phyloP scores from a whole-genome alignment of 1,284 basidiomycete species.

The Apiotrichum sp. region DNA sequence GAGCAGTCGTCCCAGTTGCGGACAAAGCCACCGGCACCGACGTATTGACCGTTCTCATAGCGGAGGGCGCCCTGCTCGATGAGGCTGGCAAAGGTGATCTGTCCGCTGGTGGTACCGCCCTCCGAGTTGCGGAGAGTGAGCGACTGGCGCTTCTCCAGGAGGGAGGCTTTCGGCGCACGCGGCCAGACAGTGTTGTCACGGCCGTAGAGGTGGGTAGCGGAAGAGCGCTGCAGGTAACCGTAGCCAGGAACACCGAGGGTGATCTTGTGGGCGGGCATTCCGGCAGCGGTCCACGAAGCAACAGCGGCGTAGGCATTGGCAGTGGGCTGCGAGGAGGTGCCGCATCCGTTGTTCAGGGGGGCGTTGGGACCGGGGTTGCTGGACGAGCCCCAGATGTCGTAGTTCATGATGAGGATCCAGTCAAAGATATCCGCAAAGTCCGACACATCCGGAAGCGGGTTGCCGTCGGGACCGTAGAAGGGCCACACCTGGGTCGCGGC shows the following conservation, averaged over 20 bases:
- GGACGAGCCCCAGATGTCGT: constrained; percentile 70
- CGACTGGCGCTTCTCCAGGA: constrained; percentile 16
- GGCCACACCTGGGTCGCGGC: constrained; percentile 69
- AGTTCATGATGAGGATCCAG: constrained; percentile 82
- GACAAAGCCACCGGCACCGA: constrained; percentile 62
- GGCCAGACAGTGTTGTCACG: constrained; percentile 15
- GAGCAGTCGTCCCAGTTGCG: constrained; percentile 78
- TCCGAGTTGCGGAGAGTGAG: constrained; percentile 43
- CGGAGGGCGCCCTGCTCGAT: constrained; percentile 63
- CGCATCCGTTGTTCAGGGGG: constrained; percentile 67
- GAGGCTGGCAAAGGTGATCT: constrained; percentile 68
- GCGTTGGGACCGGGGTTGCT: constrained; percentile 75
- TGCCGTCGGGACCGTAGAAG: constrained; percentile 59
- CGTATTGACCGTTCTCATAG: constrained; percentile 48
- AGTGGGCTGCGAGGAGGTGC: constrained; percentile 66
- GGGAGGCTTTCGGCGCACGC: constrained; percentile 7
- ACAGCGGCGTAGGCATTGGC: constrained; percentile 67
- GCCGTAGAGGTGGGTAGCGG: constrained; percentile 31
- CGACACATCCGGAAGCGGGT: constrained; percentile 61
- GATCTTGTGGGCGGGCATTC: constrained; percentile 65
- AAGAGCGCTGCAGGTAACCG: constrained; percentile 50
- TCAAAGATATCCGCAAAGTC: constrained; percentile 66
- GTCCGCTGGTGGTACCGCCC: constrained; percentile 52
- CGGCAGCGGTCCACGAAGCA: constrained; percentile 66
- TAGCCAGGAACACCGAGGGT: constrained; percentile 75